Base-by-base conservation (phyloP, 257 asterid species). In the Solanum pimpinellifolium region DNA sequence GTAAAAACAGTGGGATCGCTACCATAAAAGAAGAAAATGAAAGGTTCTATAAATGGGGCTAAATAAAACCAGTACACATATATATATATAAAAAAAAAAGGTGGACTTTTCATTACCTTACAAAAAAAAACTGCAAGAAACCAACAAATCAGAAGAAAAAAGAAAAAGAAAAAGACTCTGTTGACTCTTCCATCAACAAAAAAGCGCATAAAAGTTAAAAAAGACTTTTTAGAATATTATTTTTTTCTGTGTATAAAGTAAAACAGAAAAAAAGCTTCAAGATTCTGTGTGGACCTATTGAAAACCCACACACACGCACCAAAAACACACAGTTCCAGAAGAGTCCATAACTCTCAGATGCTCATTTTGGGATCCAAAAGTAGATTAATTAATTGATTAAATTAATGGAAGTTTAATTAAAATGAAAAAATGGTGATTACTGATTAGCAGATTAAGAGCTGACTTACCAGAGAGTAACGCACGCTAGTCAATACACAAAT, bases 401-500 rank as follows among this genome's bases (percentile, higher is more conserved):
- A 74, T 78, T 65, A 87, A 5, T 86, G 23, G 12, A 29, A 78
- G 83, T 27, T 69, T 82, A 11, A 15, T 20, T 56, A 18, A 56
- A 56, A 56, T 20, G 65, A 56, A 18, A 33, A 56, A 56, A 18
- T 56, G 65, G 65, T 56, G 65, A 56, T 56, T 52, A 52, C 62
- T 52, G 62, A 52, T 56, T 56, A 88, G 90, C 90, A 88, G 93
- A 88, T 86, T 87, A 31, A 88, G 90, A 87, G 91, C 93, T 89
- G 93, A 91, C 97, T 92, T 92, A 93, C 95, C 91, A 90, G 90
- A 86, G 76, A 74, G 89, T 86, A 89, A 81, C 86, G 87, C 90
- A 87, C 87, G 84, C 83, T 73, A 88, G 89, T 76, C 46, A 70
- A 75, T 23, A 12, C 27, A 70, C 27, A 70, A 59, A 74, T 68